Base-by-base conservation (phyloP, 176 grass and related monocot genomes). In the Secale cereale region DNA sequence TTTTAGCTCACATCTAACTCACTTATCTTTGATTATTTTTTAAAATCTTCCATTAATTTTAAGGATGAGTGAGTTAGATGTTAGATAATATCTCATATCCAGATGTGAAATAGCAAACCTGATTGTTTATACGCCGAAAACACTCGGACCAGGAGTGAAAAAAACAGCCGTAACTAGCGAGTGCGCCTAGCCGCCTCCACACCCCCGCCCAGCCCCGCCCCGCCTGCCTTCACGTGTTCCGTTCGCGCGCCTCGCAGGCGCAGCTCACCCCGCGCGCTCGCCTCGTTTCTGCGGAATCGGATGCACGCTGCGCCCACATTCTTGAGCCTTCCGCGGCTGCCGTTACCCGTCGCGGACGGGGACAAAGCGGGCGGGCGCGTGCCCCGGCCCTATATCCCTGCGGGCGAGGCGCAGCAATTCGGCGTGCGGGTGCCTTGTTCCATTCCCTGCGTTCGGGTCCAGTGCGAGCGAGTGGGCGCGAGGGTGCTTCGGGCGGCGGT, bases 91-190 rank as follows among this genome's bases (percentile, higher is more conserved):
- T n/a, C n/a, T n/a, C n/a, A n/a, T n/a, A n/a, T n/a, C n/a, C n/a
- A n/a, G n/a, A n/a, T n/a, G n/a, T n/a, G n/a, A n/a, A n/a, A n/a
- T n/a, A n/a, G n/a, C n/a, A n/a, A n/a, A n/a, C n/a, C n/a, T n/a
- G n/a, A n/a, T n/a, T n/a, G n/a, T 67, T 82, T 50, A 70, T 70
- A 12, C n/a, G 26, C 23, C 33, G 4, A 3, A 40, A 64, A 29
- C 1, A 5, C n/a, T n/a, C n/a, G n/a, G 6, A 50, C n/a, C n/a
- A n/a, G n/a, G 66, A 59, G 46, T 46, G 50, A 31, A n/a, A 76
- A 48, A 16, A 2, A 77, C 70, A 70, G 83, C 88, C 83, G 83
- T 86, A 82, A 77, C 78, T n/a, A n/a, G 65, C 65, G 75, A 56
- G 36, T 26, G 36, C 37, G 43, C 46, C 29, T 74, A 43, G 71